A percentile compares a stretch with the other conserved stretches of the same genome.
Evolutionary conservation across 108 stramenopile species (phyloP).

Genomic region (Stephanodiscus triporus): DNA sequence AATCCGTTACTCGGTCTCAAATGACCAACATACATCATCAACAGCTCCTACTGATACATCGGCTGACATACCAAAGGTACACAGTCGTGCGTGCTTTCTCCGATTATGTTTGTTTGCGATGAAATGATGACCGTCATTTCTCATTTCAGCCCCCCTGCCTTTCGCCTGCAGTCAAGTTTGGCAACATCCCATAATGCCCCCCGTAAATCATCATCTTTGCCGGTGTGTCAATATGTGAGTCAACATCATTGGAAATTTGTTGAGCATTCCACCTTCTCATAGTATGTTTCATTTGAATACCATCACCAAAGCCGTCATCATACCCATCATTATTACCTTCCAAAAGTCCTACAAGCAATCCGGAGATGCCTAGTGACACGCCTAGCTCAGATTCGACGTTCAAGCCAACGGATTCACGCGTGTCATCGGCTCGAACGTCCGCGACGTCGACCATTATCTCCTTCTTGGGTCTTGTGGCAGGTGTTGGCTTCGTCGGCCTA

Average conservation of each 20-base stretch:
- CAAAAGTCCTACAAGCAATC: too few relatives aligned
- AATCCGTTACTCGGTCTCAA: background rate
- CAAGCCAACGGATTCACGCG: conserved; percentile 3
- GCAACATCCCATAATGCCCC: background rate
- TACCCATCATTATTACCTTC: conserved; percentile 7
- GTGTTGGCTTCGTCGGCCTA: background rate
- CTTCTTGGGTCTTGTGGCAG: background rate
- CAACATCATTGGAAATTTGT: background rate
- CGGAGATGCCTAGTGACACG: background rate
- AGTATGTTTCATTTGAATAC: background rate
- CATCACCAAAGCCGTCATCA: conserved; percentile 3
- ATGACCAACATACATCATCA: background rate
- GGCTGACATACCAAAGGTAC: background rate
- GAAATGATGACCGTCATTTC: too few relatives aligned
- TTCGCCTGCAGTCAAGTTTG: background rate
- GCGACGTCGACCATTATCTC: background rate
- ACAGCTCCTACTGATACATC: background rate
- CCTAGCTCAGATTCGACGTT: background rate
- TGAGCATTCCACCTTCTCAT: background rate
- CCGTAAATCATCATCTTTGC: background rate
- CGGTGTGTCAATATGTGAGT: conserved; percentile 10
- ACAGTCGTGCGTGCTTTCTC: background rate
- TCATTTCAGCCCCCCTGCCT: too few relatives aligned
- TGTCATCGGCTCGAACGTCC: background rate
- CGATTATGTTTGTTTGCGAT: too few relatives aligned